Base-by-base conservation (phyloP, 2,329 filamentous ascomycete species). In the Polytolypa hystricis region DNA sequence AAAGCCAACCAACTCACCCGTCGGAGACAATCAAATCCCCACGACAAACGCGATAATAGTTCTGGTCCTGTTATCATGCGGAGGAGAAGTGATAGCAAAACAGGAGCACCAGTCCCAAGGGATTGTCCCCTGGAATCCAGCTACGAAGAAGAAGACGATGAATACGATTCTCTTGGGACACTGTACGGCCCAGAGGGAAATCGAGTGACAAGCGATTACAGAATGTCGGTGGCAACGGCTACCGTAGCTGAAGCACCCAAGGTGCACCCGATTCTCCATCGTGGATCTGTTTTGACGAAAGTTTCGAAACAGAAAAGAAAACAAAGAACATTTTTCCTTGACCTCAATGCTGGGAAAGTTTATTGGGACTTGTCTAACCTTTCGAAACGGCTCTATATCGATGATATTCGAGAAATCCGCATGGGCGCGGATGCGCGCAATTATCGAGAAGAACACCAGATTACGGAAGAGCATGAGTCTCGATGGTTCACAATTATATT, bases 401-500 rank as follows among this genome's bases (percentile, higher is more conserved):
- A 98, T 52, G 86, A 96, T 56, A 89, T 98, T 51, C 81, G 84
- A 52, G 86, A 94, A 53, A 86, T 96, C 32, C 79, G 87, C 43
- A 77, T 79, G 21, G 86, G 84, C 12, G 73, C 74, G 9, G 84
- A 96, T 54, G 84, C 89, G 12, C 77, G 83, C 39, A 89, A 93
- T 55, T 93, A 94, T 55, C 81, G 84, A 28, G 78, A 89, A 50
- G 87, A 95, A 57, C 84, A 82, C 53, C 75, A 77, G 26, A 66
- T 91, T 15, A 64, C 79, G 1, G 73, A 79, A 35, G 65, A 74
- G 4, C 73, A 77, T 26, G 81, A 87, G 49, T 63, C 70, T 5
- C 75, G 77, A 10, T 93, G 87, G 74, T 89, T 96, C 53, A 93
- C 87, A 18, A 85, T 98, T 46, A 74, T 94, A 36, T 95, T 94